Evolutionary conservation across 805 yeast species (phyloP), one percentile per base, ranked within the genome.

Genomic region (Candida sakaeoensis): DNA sequence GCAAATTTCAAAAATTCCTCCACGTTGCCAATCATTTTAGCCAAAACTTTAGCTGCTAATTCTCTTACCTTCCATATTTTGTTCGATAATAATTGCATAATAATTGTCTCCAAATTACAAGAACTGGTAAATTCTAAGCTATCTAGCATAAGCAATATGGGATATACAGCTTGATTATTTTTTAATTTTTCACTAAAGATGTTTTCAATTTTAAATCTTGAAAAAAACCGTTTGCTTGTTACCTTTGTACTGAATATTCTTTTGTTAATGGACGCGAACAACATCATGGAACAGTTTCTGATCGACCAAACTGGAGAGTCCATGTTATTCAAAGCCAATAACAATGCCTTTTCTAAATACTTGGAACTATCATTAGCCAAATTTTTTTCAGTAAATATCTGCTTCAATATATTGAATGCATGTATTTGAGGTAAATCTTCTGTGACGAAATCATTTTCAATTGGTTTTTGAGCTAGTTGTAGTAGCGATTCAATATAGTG

Each of bases 231-330:
- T 36, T 83, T 68, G 0, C 93, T 82, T 18, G 82, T 70, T 43
- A 68, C 52, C 39, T 68, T 65, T 33, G 69, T 70, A 10, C 72
- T 75, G 60, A 91, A 90, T 4, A 93, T 54, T 44, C 91, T 72
- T 43, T 82, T 83, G 52, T 87, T 93, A 30, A 91, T 60, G 0
- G 95, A 80, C 1, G 95, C 82, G 57, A 89, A 91, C 29, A 91
- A 68, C 98, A 91, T 93, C 14, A 90, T 84, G 0, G 95, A 88
- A 58, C 97, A 87, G 56, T 91, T 91, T 54, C 96, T 72, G 19
- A 91, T 74, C 0, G 95, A 80, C 98, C 98, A 91, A 17, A 79
- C 68, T 2, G 72, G 64, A 2, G 85, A 77, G 1, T 76, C 70
- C 59, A 91, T 87, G 25, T 80, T 72, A 2, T 61, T 51, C 31